Conservation (phyloP, 129 eudicot species). For the Flaveria trinervia region DNA sequence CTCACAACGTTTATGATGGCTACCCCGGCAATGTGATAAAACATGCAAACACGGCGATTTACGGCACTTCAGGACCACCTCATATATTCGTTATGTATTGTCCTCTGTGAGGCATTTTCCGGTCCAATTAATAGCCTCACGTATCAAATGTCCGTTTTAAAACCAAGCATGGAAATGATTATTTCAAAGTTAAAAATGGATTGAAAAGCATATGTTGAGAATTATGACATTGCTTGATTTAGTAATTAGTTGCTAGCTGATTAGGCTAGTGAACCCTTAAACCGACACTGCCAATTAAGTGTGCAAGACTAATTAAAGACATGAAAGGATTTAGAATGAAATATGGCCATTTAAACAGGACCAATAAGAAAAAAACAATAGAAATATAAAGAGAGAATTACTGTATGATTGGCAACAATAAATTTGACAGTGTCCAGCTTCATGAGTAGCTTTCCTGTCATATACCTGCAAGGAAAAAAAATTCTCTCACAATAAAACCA, state of each 20-base stretch:
- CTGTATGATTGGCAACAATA: slow-evolving; percentile 85
- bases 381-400: slow-evolving; percentile 32
- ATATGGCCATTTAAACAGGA: neutral
- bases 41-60: no score
- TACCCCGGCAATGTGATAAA: no score
- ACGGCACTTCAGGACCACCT: no score
- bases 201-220: neutral
- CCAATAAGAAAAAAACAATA: slow-evolving; percentile 9
- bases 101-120: no score
- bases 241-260: neutral
- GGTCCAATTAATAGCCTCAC: no score
- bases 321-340: neutral
- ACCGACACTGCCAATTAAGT: slow-evolving; percentile 1
- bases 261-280: neutral
- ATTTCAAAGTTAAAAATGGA: neutral
- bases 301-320: neutral
- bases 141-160: no score
- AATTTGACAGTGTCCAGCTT: slow-evolving; percentile 90
- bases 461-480: slow-evolving; percentile 60
- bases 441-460: slow-evolving; percentile 91
- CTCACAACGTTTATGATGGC: no score
- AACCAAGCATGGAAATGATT: neutral
- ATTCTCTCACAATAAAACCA: slow-evolving; percentile 2
- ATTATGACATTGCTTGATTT: neutral
- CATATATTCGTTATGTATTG: no score